Percentiles rank a stretch among this genome's conserved stretches.
phyloP scores from a whole-genome alignment of 129 eudicot species.

The Chrysanthemum seticuspe region DNA sequence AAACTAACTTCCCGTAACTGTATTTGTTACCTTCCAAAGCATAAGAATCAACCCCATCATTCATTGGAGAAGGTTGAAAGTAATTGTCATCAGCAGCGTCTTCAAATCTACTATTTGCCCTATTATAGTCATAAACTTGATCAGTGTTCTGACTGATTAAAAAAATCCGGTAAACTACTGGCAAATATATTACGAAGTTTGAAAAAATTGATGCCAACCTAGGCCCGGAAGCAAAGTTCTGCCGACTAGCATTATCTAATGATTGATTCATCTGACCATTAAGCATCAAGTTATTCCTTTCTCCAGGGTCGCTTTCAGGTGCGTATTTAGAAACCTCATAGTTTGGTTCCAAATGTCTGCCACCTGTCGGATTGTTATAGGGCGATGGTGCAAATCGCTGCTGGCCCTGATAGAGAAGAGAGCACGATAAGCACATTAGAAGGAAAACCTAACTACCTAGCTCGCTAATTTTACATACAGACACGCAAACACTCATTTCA shows the following conservation, averaged over 20 bases:
- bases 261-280: slow-evolving; percentile 44
- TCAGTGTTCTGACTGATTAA: slow-evolving; percentile 20
- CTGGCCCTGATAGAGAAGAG: slow-evolving; percentile 40
- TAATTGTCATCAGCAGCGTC: slow-evolving; percentile 33
- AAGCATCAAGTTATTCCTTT: slow-evolving; percentile 31
- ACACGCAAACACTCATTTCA: too few relatives aligned
- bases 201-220: slow-evolving; percentile 41
- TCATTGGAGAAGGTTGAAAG: slow-evolving; percentile 39
- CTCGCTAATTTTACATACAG: too few relatives aligned
- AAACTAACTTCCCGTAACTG: slow-evolving; percentile 1
- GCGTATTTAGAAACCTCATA: slow-evolving; percentile 42
- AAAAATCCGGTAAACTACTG: neutral
- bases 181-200: too few relatives aligned
- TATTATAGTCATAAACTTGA: slow-evolving; percentile 29
- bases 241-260: slow-evolving; percentile 31
- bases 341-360: slow-evolving; percentile 39
- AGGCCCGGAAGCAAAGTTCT: slow-evolving; percentile 26
- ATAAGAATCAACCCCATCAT: slow-evolving; percentile 45
- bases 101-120: slow-evolving; percentile 39
- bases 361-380: slow-evolving; percentile 44
- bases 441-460: neutral
- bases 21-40: slow-evolving; percentile 49
- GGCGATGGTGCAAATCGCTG: slow-evolving; percentile 42
- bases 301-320: slow-evolving; percentile 39
- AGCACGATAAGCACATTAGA: neutral